Base-by-base conservation (phyloP, 2,329 filamentous ascomycete species). In the Talaromyces piceae region DNA sequence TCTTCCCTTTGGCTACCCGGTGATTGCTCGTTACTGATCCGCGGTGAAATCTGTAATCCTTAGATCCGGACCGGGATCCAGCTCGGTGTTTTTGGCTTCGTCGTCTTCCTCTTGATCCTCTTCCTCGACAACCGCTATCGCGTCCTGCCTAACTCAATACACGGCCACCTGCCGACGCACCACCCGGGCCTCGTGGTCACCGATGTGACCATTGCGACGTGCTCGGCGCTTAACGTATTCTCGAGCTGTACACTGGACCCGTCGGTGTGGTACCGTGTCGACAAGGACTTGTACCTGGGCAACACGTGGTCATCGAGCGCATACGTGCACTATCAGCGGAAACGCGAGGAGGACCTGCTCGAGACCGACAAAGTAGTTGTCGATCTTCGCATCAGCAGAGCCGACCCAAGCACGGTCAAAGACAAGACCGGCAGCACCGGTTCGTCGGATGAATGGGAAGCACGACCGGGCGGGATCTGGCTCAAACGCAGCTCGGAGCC, bases 81-180 rank as follows among this genome's bases (percentile, higher is more conserved):
- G 78, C 81, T 93, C 64, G 75, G 79, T 57, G 75, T 82, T 52
- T 76, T 89, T 52, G 76, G 81, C 51, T 66, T 80, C 58, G 74
- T 89, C 63, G 80, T 86, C 59, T 75, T 91, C 59, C 65, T 91
- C 61, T 71, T 91, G 61, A 71, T 90, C 58, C 83, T 91, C 68
- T 79, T 95, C 67, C 83, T 95, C 74, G 91, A 96, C 72, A 87
- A 84, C 64, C 88, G 86, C 66, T 95, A 93, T 74, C 81, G 87
- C 59, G 86, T 96, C 54, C 82, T 96, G 30, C 91, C 91, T 39
- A 83, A 84, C 62, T 81, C 86, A 54, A 86, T 96, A 59, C 91
- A 96, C 75, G 86, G 83, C 67, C 88, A 91, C 68, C 82, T 95
- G 62, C 91, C 91, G 23, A 81, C 83, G 55, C 90, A 95, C 69